Conservation (phyloP, 768 basidiomycete genomes). For the Serendipita indica region DNA sequence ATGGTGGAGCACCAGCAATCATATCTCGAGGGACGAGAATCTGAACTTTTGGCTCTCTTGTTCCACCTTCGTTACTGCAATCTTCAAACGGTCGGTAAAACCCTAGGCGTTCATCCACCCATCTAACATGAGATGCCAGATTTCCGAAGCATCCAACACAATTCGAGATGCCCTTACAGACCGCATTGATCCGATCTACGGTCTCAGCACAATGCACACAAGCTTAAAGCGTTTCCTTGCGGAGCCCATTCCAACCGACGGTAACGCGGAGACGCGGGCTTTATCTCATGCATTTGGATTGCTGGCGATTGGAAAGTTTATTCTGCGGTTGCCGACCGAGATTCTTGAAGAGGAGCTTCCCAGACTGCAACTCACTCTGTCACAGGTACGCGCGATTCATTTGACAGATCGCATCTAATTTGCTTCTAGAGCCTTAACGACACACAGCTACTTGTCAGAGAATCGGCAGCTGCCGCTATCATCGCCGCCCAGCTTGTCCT, state of each 20-base stretch:
- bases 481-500: constrained; percentile 74
- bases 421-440: constrained; percentile 50
- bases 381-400: constrained; percentile 33
- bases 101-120: neutral
- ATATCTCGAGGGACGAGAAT: constrained; percentile 66
- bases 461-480: constrained; percentile 68
- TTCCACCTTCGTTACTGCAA: constrained; percentile 61
- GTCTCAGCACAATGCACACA: constrained; percentile 68
- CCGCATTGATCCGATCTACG: constrained; percentile 70
- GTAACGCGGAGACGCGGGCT: constrained; percentile 41
- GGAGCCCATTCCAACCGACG: constrained; percentile 30
- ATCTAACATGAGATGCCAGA: constrained; percentile 29
- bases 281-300: constrained; percentile 69
- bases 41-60: constrained; percentile 55
- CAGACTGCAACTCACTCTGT: constrained; percentile 53
- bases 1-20: constrained; percentile 58
- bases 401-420: neutral
- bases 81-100: constrained; percentile 43
- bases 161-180: constrained; percentile 61
- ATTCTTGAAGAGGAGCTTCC: constrained; percentile 81
- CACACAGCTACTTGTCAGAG: constrained; percentile 57
- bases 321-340: constrained; percentile 63
- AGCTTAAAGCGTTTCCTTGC: constrained; percentile 49
- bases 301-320: constrained; percentile 70
- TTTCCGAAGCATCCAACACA: constrained; percentile 68